These are phyloP conservation scores for Prosopis cineraria DNA, from an alignment of 306 rosid species.

Conservation along the genomic window DNA sequence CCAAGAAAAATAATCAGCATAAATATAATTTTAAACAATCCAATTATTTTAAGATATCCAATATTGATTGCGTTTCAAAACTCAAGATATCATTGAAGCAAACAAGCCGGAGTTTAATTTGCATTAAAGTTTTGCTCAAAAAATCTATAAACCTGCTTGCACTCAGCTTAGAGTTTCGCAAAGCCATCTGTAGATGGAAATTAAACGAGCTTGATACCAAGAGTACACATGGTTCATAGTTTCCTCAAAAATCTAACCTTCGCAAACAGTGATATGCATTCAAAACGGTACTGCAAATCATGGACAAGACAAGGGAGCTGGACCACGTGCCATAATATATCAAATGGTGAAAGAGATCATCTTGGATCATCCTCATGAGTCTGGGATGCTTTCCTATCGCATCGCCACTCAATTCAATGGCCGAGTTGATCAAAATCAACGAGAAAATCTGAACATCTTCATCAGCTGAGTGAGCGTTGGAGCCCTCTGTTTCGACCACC, in stretches of 20 bases:
- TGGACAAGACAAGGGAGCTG: slow-evolving; percentile 77
- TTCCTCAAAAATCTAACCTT: slow-evolving; percentile 47
- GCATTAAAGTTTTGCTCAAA: too few relatives aligned
- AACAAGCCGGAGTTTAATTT: too few relatives aligned
- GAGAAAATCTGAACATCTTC: slow-evolving; percentile 88
- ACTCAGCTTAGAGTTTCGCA: too few relatives aligned
- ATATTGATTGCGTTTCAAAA: too few relatives aligned
- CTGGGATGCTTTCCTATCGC: slow-evolving; percentile 70
- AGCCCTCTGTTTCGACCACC: slow-evolving; percentile 59
- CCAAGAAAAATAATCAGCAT: too few relatives aligned
- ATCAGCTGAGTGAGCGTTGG: slow-evolving; percentile 55
- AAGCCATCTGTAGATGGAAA: too few relatives aligned
- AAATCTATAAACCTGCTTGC: too few relatives aligned
- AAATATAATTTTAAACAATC: too few relatives aligned
- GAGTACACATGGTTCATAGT: too few relatives aligned
- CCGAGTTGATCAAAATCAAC: slow-evolving; percentile 71
- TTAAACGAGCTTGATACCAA: too few relatives aligned
- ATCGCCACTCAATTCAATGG: slow-evolving; percentile 82
- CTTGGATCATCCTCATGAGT: slow-evolving; percentile 87
- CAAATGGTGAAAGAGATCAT: slow-evolving; percentile 88
- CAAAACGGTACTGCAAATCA: slow-evolving; percentile 94
- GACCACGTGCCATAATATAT: slow-evolving; percentile 78
- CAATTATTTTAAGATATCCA: too few relatives aligned
- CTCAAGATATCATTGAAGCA: too few relatives aligned
- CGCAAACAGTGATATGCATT: slow-evolving; percentile 77